Percentiles rank a stretch among this genome's conserved stretches.
Conservation (phyloP, 164 flowering plant species). For the Litsea cubeba region DNA sequence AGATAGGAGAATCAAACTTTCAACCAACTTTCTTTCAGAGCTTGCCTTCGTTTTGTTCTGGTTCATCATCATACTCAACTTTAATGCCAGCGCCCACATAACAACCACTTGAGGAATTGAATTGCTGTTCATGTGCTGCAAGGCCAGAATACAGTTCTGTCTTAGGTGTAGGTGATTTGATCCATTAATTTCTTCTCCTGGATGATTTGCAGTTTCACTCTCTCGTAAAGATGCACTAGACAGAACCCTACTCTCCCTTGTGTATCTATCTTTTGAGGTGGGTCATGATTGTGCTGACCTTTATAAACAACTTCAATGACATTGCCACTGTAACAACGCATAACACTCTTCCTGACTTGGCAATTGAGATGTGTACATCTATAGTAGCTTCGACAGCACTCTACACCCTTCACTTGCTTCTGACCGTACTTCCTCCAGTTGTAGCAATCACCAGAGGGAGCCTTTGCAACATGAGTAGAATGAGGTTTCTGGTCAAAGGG, state of each 20-base stretch:
- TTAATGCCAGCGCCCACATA: not conserved
- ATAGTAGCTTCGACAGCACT: conserved; percentile 76
- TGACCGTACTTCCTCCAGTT: conserved; percentile 96
- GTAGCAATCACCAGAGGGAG: conserved; percentile 58
- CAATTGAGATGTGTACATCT: conserved; percentile 66
- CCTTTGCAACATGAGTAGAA: conserved; percentile 26
- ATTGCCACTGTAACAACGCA: conserved; percentile 45
- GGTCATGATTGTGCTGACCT: conserved; percentile 77
- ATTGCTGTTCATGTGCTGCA: conserved; percentile 27
- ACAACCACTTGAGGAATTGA: conserved; percentile 14
- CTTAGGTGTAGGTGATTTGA: conserved; percentile 31
- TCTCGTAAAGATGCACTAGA: conserved; percentile 22
- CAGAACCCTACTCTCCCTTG: conserved; percentile 29
- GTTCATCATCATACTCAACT: not conserved
- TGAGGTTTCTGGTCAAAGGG: conserved; percentile 12
- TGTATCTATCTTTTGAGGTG: conserved; percentile 49
- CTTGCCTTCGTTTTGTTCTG: not conserved
- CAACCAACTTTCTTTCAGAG: not conserved
- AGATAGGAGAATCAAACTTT: not conserved
- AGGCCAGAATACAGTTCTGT: conserved; percentile 23
- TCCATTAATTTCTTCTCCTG: conserved; percentile 22
- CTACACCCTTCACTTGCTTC: conserved; percentile 74
- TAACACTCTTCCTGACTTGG: conserved; percentile 65
- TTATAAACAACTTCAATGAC: conserved; percentile 56
- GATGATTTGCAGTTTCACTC: conserved; percentile 17